Percentiles rank a stretch among this genome's conserved stretches.
Conservation (phyloP, 2,329 filamentous ascomycete species). For the Thermothelomyces thermophilus region DNA sequence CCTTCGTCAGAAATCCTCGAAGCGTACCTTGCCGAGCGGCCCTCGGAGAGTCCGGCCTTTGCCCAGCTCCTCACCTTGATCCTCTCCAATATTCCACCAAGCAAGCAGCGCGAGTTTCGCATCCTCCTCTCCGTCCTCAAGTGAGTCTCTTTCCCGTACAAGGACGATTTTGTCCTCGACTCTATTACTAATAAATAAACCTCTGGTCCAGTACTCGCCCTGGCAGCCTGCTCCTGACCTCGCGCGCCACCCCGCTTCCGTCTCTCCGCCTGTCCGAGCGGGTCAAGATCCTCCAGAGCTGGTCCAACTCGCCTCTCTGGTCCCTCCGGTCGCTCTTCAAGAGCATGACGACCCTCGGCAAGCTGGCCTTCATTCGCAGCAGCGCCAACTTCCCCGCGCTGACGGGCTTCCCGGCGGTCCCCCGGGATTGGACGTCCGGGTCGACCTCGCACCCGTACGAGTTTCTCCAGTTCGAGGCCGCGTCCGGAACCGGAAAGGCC, state of each 20-base stretch:
- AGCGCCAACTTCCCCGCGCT: conserved; percentile 49
- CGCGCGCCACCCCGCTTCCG: conserved; percentile 56
- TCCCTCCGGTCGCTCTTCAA: conserved; percentile 50
- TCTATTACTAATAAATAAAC: no score
- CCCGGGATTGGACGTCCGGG: conserved; percentile 43
- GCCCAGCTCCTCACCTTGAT: conserved; percentile 19
- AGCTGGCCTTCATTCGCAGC: conserved; percentile 49
- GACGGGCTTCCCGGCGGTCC: conserved; percentile 51
- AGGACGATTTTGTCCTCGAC: not conserved
- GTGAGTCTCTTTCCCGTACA: not conserved
- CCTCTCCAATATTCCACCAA: conserved; percentile 18
- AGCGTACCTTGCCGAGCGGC: conserved; percentile 23
- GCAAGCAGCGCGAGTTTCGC: conserved; percentile 12
- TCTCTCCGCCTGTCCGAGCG: conserved; percentile 55
- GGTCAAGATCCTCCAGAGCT: conserved; percentile 55
- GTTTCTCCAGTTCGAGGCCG: conserved; percentile 52
- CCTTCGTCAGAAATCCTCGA: conserved; percentile 11
- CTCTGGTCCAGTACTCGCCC: conserved; percentile 47
- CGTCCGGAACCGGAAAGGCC: conserved; percentile 24
- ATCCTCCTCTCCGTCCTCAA: conserved; percentile 19
- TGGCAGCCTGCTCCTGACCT: conserved; percentile 60
- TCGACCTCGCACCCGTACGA: conserved; percentile 46
- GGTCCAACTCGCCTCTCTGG: conserved; percentile 52
- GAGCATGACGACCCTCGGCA: conserved; percentile 47
- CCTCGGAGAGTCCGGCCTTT: conserved; percentile 20